Percentiles rank a stretch among this genome's conserved stretches.
Conservation (phyloP, 768 basidiomycete species). For the Hemileccinum rubropunctum region DNA sequence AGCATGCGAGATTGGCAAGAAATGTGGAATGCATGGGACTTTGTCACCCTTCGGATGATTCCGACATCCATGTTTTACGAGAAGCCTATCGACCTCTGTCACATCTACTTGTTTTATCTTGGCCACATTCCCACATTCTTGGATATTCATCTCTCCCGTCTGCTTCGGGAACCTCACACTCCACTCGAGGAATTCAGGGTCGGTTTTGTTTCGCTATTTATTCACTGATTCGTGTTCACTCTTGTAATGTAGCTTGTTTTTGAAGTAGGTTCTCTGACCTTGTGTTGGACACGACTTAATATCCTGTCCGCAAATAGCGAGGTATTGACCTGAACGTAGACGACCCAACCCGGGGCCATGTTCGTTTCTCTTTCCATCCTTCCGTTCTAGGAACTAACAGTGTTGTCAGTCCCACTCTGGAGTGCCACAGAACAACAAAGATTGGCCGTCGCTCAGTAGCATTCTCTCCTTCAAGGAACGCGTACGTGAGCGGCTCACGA, state of each 20-base stretch:
- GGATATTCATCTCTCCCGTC: constrained; percentile 81
- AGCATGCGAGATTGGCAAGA: constrained; percentile 73
- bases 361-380: constrained; percentile 34
- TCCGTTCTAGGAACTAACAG: background rate
- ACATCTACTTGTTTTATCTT: no score
- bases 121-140: constrained; percentile 93
- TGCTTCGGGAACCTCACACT: constrained; percentile 75
- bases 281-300: constrained; percentile 1
- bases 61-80: constrained; percentile 79
- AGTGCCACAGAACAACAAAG: constrained; percentile 74
- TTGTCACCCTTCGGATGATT: constrained; percentile 81
- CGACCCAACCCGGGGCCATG: constrained; percentile 83
- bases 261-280: constrained; percentile 45
- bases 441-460: constrained; percentile 76
- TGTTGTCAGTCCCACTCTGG: constrained; percentile 73
- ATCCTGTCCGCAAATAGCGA: constrained; percentile 47
- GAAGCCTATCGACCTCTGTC: constrained; percentile 91
- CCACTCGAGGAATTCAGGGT: constrained; percentile 83
- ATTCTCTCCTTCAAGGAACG: constrained; percentile 79
- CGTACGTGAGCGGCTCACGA: constrained; percentile 68
- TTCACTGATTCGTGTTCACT: constrained; percentile 2
- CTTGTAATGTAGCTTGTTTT: constrained; percentile 57
- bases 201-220: constrained; percentile 9
- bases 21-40: constrained; percentile 90
- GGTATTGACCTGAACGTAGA: constrained; percentile 96